Evolutionary conservation across 2,329 filamentous ascomycete species (phyloP).

Genomic region (Aciculosporium take): DNA sequence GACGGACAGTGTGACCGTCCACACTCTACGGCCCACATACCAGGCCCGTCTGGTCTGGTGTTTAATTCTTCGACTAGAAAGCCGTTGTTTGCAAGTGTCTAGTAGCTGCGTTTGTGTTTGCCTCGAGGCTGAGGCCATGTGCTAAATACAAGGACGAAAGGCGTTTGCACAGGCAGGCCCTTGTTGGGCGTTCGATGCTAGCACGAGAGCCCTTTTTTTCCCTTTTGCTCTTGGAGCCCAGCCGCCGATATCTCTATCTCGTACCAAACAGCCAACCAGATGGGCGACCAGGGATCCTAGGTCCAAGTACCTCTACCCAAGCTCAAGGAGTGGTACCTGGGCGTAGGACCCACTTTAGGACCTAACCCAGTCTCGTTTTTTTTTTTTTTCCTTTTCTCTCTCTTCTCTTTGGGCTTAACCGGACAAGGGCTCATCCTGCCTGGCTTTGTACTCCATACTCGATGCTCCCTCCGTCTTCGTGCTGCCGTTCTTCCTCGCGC

Average conservation of each 20-base stretch:
- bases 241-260: neutral
- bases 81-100: neutral
- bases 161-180: neutral
- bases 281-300: neutral
- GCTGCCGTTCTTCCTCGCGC: neutral
- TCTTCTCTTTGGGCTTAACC: neutral
- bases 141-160: neutral
- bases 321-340: neutral
- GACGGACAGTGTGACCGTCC: neutral
- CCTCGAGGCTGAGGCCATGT: neutral
- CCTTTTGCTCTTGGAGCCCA: neutral
- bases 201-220: neutral
- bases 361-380: neutral
- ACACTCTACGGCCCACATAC: neutral
- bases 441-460: neutral
- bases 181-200: neutral
- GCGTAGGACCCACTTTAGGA: neutral
- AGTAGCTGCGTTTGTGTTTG: neutral
- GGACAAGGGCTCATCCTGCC: neutral
- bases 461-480: too few relatives aligned
- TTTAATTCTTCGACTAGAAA: neutral
- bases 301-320: slow-evolving; percentile 4
- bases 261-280: neutral
- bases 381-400: neutral
- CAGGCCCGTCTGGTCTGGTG: neutral